Evolutionary conservation across 768 basidiomycete genomes (phyloP).

Genomic region (Boletus rex-veris): DNA sequence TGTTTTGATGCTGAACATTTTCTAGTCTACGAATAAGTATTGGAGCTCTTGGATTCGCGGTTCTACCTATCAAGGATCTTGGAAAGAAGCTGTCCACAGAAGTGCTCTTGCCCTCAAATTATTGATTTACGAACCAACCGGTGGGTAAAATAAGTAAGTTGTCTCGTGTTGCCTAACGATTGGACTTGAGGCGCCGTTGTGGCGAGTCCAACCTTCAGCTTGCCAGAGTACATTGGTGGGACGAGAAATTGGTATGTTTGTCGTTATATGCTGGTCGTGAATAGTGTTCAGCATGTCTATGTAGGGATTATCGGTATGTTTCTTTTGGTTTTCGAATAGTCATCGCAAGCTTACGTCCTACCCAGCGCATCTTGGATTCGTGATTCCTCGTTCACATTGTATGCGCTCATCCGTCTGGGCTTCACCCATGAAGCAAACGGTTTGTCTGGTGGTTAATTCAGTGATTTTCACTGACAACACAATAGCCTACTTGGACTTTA

Average conservation of each 20-base stretch:
- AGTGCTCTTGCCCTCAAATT: conserved; percentile 93
- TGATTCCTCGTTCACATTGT: conserved; percentile 95
- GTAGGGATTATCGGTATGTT: conserved; percentile 62
- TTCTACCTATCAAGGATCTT: conserved; percentile 87
- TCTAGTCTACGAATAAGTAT: conserved; percentile 68
- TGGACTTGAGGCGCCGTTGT: conserved; percentile 71
- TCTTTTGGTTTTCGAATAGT: neutral
- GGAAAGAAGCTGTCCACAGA: conserved; percentile 93
- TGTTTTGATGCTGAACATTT: neutral
- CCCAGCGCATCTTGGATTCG: conserved; percentile 83
- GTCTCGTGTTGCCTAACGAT: neutral
- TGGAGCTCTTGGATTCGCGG: conserved; percentile 90
- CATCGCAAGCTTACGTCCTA: neutral
- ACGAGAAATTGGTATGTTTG: conserved; percentile 76
- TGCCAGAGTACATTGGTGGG: conserved; percentile 91
- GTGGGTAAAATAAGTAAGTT: conserved; percentile 29
- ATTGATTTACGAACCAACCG: conserved; percentile 89
- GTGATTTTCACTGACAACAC: neutral
- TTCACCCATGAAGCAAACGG: conserved; percentile 91
- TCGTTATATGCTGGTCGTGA: neutral
- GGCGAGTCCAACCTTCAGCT: conserved; percentile 91
- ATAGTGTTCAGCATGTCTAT: neutral
- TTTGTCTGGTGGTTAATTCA: conserved; percentile 29
- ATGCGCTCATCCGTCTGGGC: conserved; percentile 89
- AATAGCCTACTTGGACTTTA: conserved; percentile 86